Evolutionary conservation across 2,329 filamentous ascomycete genomes (phyloP).

Genomic region (Colletotrichum sidae): DNA sequence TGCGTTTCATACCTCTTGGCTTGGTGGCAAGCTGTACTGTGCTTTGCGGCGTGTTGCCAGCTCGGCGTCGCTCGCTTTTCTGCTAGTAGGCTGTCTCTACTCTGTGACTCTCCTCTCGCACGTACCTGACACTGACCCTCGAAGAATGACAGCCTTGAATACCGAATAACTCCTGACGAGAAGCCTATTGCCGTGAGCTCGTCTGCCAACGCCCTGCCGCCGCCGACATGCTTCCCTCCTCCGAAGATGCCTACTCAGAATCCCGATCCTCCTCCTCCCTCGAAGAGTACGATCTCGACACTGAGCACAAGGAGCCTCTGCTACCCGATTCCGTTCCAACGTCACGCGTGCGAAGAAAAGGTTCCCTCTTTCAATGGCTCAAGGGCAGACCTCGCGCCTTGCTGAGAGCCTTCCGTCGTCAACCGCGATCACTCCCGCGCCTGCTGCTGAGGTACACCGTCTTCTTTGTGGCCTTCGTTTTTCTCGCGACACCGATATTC

Average conservation of each 20-base stretch:
- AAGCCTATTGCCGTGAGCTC: neutral
- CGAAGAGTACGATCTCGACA: slow-evolving; percentile 26
- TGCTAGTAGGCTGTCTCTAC: too few relatives aligned
- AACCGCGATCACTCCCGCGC: slow-evolving; percentile 29
- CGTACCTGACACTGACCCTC: too few relatives aligned
- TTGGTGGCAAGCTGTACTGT: too few relatives aligned
- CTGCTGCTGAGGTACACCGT: slow-evolving; percentile 41
- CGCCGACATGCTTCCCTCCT: slow-evolving; percentile 12
- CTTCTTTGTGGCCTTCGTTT: slow-evolving; percentile 46
- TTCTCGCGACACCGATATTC: slow-evolving; percentile 49
- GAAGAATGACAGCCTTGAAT: too few relatives aligned
- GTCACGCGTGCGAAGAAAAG: slow-evolving; percentile 3
- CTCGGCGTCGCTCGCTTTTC: too few relatives aligned
- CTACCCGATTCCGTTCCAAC: slow-evolving; percentile 12
- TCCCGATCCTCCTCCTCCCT: slow-evolving; percentile 17
- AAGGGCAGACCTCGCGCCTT: slow-evolving; percentile 23
- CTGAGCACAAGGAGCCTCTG: slow-evolving; percentile 28
- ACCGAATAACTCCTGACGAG: too few relatives aligned
- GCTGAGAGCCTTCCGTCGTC: slow-evolving; percentile 31
- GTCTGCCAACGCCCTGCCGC: neutral
- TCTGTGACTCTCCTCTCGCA: too few relatives aligned
- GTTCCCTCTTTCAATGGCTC: slow-evolving; percentile 25
- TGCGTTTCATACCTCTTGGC: too few relatives aligned
- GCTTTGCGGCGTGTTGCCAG: too few relatives aligned
- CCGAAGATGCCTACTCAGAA: slow-evolving; percentile 6